Percentiles rank a stretch among this genome's conserved stretches.
These are phyloP conservation scores for Globisporangium irregulare DNA, from an alignment of 352 stramenopile species.

Conservation along the genomic window DNA sequence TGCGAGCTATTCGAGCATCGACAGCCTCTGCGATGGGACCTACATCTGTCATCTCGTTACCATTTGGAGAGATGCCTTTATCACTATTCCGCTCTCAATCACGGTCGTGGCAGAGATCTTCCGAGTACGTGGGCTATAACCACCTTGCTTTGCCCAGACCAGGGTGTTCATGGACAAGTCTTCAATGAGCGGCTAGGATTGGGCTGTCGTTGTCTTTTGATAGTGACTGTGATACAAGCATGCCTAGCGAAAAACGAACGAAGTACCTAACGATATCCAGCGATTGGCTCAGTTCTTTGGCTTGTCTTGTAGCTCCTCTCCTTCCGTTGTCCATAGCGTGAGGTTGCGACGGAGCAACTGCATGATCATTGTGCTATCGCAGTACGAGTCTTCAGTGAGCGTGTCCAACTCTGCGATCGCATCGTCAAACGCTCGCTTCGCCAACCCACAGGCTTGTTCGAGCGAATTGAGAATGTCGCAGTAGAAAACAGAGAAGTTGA, in stretches of 20 bases:
- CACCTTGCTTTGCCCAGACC: background rate
- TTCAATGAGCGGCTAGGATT: background rate
- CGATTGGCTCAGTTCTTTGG: background rate
- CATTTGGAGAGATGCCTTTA: background rate
- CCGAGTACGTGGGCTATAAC: background rate
- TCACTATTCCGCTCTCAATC: background rate
- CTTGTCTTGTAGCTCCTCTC: slow-evolving; percentile 75
- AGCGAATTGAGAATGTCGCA: slow-evolving; percentile 99
- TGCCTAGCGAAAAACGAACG: background rate
- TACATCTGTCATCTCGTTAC: background rate
- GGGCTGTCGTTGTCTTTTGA: no score
- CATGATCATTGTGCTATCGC: slow-evolving; percentile 99
- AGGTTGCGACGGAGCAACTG: slow-evolving; percentile 99
- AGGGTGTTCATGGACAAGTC: background rate
- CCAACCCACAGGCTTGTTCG: slow-evolving; percentile 90
- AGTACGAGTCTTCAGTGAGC: slow-evolving; percentile 98
- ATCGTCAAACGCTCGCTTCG: slow-evolving; percentile 98
- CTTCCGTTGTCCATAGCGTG: slow-evolving; percentile 92
- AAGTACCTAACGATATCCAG: background rate
- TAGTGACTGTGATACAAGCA: background rate
- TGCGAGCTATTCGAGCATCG: background rate
- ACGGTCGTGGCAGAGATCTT: background rate
- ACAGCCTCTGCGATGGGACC: background rate
- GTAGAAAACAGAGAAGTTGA: slow-evolving; percentile 99
- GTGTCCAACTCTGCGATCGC: slow-evolving; percentile 99